Evolutionary conservation across 2,329 filamentous ascomycete genomes (phyloP).

Genomic region (Saccharata proteae): DNA sequence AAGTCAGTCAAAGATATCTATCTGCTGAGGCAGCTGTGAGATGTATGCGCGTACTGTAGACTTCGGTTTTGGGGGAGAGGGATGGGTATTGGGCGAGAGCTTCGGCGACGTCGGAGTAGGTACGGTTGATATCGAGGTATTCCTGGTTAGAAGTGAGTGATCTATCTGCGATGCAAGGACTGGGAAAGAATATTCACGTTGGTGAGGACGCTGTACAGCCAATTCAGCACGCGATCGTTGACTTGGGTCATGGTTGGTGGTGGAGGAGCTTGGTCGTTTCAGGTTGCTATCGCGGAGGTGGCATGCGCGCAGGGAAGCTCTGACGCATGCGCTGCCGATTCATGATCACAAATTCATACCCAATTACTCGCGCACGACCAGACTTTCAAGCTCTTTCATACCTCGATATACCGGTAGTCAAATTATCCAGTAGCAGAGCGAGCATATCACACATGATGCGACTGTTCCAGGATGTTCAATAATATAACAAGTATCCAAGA

Average conservation of each 20-base stretch:
- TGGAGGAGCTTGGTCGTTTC: constrained; percentile 3
- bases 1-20: no score
- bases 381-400: no score
- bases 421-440: no score
- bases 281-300: no score
- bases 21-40: constrained; percentile 2
- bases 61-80: constrained; percentile 76
- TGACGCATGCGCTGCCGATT: no score
- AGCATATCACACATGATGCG: no score
- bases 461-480: no score
- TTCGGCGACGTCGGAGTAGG: constrained; percentile 83
- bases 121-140: constrained; percentile 85
- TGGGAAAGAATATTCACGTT: constrained; percentile 18
- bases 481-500: no score
- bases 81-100: constrained; percentile 68
- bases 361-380: no score
- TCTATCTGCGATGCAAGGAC: background rate
- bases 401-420: no score
- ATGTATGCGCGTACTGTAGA: constrained; percentile 70
- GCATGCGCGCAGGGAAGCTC: no score
- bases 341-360: no score
- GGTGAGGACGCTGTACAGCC: constrained; percentile 85
- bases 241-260: constrained; percentile 47
- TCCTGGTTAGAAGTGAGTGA: constrained; percentile 49
- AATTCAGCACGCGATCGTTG: constrained; percentile 82